Base-by-base conservation (phyloP, 2,329 filamentous ascomycete genomes). In the Fusarium domesticum region DNA sequence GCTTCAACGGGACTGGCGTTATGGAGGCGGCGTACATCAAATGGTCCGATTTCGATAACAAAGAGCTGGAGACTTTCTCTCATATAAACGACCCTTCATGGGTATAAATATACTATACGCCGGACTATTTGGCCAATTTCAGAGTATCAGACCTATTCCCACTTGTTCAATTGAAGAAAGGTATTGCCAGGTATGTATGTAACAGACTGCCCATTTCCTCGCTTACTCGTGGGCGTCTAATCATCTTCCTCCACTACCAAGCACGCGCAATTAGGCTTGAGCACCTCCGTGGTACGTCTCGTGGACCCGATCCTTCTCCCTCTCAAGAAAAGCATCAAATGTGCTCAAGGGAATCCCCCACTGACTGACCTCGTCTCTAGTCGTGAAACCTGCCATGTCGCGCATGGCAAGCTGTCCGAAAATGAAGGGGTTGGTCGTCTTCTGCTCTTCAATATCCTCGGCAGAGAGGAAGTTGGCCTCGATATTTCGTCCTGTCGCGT, bases 331-430 rank as follows among this genome's bases (percentile, higher is more conserved):
- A 16, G 62, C 52, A n/a, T 64, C 56, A 45, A 78, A 72, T 0
- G 62, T 70, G n/a, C 65, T 67, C 41, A 74, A 36, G 2, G 64
- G 60, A 25, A 78, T 58, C 0, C 64, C 68, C 65, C 65, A 75
- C 8, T 51, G 51, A 48, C 59, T 64, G 4, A 63, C 53, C 32
- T 62, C 55, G 2, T 65, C 60, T 37, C 66, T 58, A 42, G 75
- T 64, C 4, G 69, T 60, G 45, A 68, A 62, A 2, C 64, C 49
- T 0, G 52, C 51, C 58, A 70, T 64, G 6, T 59, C 61, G 6
- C 68, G 61, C 53, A 67, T 59, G 12, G 59, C 37, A 14, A 65
- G 35, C 47, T 77, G 72, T 1, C 57, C 69, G 14, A 44, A 47
- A 14, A 74, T 47, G 16, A 75, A 65, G 0, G 67, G 65, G 41